These are phyloP conservation scores for Ophiocordyceps camponoti-leonardi DNA, from an alignment of 2,329 filamentous ascomycete genomes.

Conservation along the genomic window DNA sequence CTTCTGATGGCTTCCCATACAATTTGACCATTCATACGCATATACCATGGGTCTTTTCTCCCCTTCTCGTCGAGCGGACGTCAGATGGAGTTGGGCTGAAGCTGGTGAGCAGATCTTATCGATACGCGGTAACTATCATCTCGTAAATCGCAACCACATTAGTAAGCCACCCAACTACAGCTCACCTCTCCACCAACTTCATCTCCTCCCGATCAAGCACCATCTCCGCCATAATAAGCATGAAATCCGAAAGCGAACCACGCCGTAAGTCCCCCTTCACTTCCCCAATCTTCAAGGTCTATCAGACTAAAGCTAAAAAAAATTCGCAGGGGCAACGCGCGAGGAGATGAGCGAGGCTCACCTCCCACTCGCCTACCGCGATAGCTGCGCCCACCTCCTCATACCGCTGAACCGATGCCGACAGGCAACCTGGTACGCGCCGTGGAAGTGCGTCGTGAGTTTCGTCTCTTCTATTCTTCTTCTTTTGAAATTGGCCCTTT, in stretches of 20 bases:
- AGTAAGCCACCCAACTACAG: not conserved
- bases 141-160: no score
- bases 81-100: no score
- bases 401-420: conserved; percentile 95
- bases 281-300: not conserved
- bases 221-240: not conserved
- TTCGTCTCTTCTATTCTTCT: not conserved
- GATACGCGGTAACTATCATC: no score
- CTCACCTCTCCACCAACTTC: not conserved
- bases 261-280: not conserved
- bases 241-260: not conserved
- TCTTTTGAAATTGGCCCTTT: conserved; percentile 1
- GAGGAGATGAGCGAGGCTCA: conserved; percentile 88
- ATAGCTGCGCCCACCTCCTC: conserved; percentile 85
- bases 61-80: no score
- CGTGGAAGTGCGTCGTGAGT: conserved; percentile 93
- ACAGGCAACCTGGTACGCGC: conserved; percentile 77
- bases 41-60: no score
- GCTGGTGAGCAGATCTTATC: no score
- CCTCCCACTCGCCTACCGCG: conserved; percentile 79
- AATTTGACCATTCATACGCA: no score
- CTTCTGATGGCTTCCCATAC: no score
- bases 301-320: not conserved
- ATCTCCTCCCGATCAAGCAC: no score
- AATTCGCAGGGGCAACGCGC: conserved; percentile 50